Evolutionary conservation across 768 basidiomycete species (phyloP), one percentile per base, ranked within the genome.

Genomic region (Amanita thiersii): DNA sequence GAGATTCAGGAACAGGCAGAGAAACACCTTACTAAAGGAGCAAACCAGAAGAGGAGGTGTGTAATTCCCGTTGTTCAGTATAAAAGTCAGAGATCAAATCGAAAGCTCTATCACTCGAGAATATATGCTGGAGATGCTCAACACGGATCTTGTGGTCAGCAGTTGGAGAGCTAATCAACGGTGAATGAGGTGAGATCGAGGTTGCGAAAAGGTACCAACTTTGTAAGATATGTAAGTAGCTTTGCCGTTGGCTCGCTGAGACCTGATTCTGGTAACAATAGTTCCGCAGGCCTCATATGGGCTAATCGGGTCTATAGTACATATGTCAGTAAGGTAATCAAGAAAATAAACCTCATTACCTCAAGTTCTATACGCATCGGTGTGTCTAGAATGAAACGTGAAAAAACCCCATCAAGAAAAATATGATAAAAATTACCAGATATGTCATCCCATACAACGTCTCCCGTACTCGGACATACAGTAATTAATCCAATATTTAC

Each of bases 361-460:
- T 96, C 92, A 2, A 96, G 75, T 58, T 98, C 92, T 5, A 81
- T 79, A 9, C 93, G 75, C 79, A 96, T 87, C 23, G 77, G 60
- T 2, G 75, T 77, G 57, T 96, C 91, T 85, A 26, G 20, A 30
- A 26, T 45, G 28, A 39, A 34, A 47, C 43, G 8, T 33, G 9
- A 11, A 20, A 12, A 18, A 26, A 26, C 23, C 9, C 4, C 3
- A 35, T 19, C 11, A 15, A 12, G n/a, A 15, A 5, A 23, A 40
- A 24, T 29, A 17, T n/a, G 20, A 43, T 17, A 37, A 25, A 12
- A 38, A 53, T 39, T 52, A 82, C 87, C 91, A 40, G 85, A 71
- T 53, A 93, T 94, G 42, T 87, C 78, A 53, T 99, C 94, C 79
- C 89, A 98, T 2, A 90, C 64, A 2, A 99, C 84, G 49, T 96